A percentile compares a stretch with the other conserved stretches of the same genome.
phyloP scores from a whole-genome alignment of 73 alveolate species.

The Loxodes magnus region DNA sequence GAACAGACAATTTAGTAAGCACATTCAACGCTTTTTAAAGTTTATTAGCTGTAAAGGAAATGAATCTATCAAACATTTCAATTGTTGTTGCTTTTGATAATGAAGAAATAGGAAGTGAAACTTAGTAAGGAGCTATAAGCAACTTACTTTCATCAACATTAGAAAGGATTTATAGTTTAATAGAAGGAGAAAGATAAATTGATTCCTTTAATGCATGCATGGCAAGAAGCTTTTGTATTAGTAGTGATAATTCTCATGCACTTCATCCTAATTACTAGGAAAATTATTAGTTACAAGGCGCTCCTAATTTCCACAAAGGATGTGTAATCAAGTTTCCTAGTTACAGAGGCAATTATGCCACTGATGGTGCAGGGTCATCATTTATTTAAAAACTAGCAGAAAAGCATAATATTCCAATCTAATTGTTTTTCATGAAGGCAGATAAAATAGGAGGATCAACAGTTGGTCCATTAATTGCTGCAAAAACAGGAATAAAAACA shows the following conservation, averaged over 20 bases:
- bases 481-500: constrained; percentile 41
- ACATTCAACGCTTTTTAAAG: constrained; percentile 45
- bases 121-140: constrained; percentile 49
- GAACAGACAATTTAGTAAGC: constrained; percentile 50
- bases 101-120: constrained; percentile 56
- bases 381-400: constrained; percentile 41
- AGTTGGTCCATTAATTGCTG: constrained; percentile 55
- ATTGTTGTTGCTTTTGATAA: constrained; percentile 49
- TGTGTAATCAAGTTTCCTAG: constrained; percentile 32
- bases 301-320: constrained; percentile 43
- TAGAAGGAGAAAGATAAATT: constrained; percentile 20
- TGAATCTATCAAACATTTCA: constrained; percentile 14
- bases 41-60: neutral
- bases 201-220: constrained; percentile 29
- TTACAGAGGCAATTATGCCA: constrained; percentile 41
- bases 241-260: constrained; percentile 55
- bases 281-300: constrained; percentile 38
- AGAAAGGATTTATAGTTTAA: constrained; percentile 30
- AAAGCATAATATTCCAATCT: constrained; percentile 36
- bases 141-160: constrained; percentile 32
- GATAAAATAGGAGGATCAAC: constrained; percentile 56
- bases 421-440: constrained; percentile 47
- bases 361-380: constrained; percentile 47
- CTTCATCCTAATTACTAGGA: constrained; percentile 53
- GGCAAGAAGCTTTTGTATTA: constrained; percentile 28